phyloP scores from a whole-genome alignment of 768 basidiomycete genomes.

The Lactifluus hygrophoroides region DNA sequence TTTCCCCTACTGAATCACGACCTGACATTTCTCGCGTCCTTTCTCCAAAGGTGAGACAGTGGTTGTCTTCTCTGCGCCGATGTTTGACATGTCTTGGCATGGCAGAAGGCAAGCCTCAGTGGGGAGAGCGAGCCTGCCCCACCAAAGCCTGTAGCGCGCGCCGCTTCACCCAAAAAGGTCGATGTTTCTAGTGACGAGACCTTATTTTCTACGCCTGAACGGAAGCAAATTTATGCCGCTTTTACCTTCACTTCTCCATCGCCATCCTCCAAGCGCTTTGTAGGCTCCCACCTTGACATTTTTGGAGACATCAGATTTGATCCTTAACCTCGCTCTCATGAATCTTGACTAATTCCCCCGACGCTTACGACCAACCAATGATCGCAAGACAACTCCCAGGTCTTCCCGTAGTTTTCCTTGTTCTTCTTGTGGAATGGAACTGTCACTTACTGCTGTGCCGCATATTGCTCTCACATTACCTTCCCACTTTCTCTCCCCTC shows the following conservation, averaged over 20 bases:
- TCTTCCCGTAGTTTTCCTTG: background rate
- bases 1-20: slow-evolving; percentile 16
- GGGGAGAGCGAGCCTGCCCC: slow-evolving; percentile 4
- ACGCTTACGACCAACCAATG: slow-evolving; percentile 10
- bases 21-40: background rate
- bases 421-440: slow-evolving; percentile 9
- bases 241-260: slow-evolving; percentile 78
- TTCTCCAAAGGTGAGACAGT: slow-evolving; percentile 10
- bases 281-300: slow-evolving; percentile 20
- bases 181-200: background rate
- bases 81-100: slow-evolving; percentile 6
- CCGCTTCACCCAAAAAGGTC: slow-evolving; percentile 6
- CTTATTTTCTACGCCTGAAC: slow-evolving; percentile 65
- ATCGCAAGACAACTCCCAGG: slow-evolving; percentile 11
- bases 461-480: slow-evolving; percentile 5
- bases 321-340: slow-evolving; percentile 2
- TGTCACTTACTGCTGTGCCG: slow-evolving; percentile 9
- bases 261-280: slow-evolving; percentile 47
- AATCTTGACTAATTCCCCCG: slow-evolving; percentile 4
- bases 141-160: slow-evolving; percentile 6
- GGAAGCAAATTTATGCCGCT: slow-evolving; percentile 60
- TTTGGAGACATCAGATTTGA: slow-evolving; percentile 21
- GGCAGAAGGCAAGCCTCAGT: slow-evolving; percentile 7
- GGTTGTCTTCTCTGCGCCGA: background rate
- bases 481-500: background rate